Conservation (phyloP, 2,329 filamentous ascomycete species). For the Coniochaeta ligniaria region DNA sequence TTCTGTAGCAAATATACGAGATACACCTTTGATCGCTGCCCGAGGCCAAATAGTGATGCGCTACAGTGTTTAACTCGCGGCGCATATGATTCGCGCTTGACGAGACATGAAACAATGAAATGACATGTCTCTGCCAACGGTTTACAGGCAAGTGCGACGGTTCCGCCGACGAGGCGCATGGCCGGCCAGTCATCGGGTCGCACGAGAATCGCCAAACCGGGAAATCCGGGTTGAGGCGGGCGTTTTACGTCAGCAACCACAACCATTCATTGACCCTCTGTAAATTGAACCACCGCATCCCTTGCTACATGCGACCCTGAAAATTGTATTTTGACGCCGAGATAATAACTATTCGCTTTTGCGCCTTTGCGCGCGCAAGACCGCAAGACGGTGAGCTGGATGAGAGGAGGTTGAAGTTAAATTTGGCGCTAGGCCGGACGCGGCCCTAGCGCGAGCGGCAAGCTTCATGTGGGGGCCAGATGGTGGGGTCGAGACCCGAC, state of each 20-base stretch:
- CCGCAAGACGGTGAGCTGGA: neutral
- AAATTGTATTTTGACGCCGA: neutral
- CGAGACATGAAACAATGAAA: neutral
- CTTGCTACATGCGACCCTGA: neutral
- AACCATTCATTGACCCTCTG: neutral
- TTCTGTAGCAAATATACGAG: conserved; percentile 3
- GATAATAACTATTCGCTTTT: neutral
- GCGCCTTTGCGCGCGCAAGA: neutral
- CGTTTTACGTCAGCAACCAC: neutral
- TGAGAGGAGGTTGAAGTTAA: conserved; percentile 9
- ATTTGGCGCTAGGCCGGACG: conserved; percentile 7
- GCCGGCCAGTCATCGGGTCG: neutral
- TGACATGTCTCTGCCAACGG: neutral
- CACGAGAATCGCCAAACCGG: neutral
- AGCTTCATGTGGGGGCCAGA: neutral
- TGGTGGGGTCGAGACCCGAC: neutral
- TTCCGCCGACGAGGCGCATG: neutral
- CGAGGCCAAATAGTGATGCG: neutral
- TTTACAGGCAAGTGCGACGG: neutral
- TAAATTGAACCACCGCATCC: neutral
- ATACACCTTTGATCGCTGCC: neutral
- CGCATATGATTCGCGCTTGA: neutral
- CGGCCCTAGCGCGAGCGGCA: conserved; percentile 1
- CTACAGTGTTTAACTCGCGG: neutral
- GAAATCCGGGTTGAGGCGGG: neutral